Base-by-base conservation (phyloP, 805 yeast genomes). In the Barnettozyma sucrosica region DNA sequence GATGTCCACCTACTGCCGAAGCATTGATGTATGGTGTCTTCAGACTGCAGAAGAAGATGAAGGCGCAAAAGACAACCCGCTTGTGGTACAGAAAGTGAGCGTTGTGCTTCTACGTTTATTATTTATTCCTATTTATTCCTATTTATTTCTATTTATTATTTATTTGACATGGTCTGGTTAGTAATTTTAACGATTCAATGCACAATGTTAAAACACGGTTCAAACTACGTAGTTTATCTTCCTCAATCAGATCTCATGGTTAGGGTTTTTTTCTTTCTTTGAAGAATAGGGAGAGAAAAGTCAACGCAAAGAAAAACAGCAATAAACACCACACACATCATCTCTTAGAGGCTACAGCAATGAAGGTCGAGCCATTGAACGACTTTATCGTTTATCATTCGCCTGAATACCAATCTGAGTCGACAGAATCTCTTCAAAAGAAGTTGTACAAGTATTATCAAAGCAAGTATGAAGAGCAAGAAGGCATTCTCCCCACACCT, bases 1-100 rank as follows among this genome's bases (percentile, higher is more conserved):
- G 96, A 9, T 87, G 96, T 69, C 96, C 96, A 24, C 96, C 96
- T 33, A 85, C 95, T 21, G 77, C 90, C 46, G 96, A 87, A 70
- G 95, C 95, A 3, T 80, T 87, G 67, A 79, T 87, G 89, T 87
- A 87, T 65, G 96, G 96, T 50, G 83, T 87, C 30, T 84, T 87
- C 76, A 90, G 85, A 70, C 74, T 87, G 58, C 95, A 88, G 68
- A 85, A 85, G 80, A 88, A 87, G 76, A 87, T 87, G 89, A 79
- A 87, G 77, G 77, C 78, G 64, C 82, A 85, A 53, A 81, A 83
- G 66, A 79, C 83, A 57, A 85, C 90, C 50, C 76, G 95, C 67
- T 76, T 88, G 76, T 86, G 95, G 95, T 86, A 86, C 74, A 79
- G 95, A 70, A 70, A 68, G 61, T 71, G 61, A 54, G 14, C 6